Conservation (phyloP, 768 basidiomycete genomes). For the Ramaria sp. region DNA sequence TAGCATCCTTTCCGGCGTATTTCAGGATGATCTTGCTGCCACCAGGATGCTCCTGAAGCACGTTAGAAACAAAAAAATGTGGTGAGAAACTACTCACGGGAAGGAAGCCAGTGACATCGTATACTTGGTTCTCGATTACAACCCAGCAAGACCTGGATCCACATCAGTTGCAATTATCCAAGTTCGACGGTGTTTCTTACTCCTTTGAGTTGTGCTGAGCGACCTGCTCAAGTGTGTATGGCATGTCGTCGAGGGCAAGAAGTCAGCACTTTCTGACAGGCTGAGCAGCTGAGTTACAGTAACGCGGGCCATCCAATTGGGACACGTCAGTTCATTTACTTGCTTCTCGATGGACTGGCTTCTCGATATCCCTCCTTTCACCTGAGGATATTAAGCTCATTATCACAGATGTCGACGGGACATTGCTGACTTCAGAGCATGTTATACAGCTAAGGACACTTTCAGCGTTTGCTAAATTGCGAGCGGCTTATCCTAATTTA, state of each 20-base stretch:
- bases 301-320: background rate
- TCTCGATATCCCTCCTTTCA: background rate
- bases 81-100: conserved; percentile 29
- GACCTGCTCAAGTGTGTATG: conserved; percentile 39
- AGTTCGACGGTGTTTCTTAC: conserved; percentile 21
- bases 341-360: background rate
- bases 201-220: conserved; percentile 43
- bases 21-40: conserved; percentile 73
- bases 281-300: background rate
- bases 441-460: conserved; percentile 4
- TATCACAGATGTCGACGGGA: conserved; percentile 10
- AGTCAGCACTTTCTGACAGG: background rate
- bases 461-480: conserved; percentile 3
- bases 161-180: background rate
- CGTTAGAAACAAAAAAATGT: background rate
- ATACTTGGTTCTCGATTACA: conserved; percentile 69
- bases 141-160: conserved; percentile 51
- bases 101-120: conserved; percentile 77
- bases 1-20: conserved; percentile 80
- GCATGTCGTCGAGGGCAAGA: background rate
- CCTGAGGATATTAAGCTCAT: conserved; percentile 9
- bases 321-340: background rate
- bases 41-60: conserved; percentile 60
- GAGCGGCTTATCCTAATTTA: conserved; percentile 2
- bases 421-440: conserved; percentile 7